Base-by-base conservation (phyloP, 2,329 filamentous ascomycete genomes). In the Trichoderma citrinoviride region DNA sequence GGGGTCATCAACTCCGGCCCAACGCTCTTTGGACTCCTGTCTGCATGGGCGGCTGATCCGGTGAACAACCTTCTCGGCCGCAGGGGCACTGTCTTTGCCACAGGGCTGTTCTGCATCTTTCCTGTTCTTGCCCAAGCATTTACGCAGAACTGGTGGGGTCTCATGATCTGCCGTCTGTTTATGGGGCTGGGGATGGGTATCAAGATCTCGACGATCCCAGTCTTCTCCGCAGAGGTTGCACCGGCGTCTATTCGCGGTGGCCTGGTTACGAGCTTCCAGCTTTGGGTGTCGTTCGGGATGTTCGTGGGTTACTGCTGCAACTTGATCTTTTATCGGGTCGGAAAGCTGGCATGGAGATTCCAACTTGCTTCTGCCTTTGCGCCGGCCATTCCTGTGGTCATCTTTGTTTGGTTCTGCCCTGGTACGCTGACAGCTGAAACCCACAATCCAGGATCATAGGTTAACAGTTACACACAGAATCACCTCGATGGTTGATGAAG, bases 261-360 rank as follows among this genome's bases (percentile, higher is more conserved):
- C 0, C 70, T 84, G 2, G 81, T 83, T 19, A 83, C 81, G 72
- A 79, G 75, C 0, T 84, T 81, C 76, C 82, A 85, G 69, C 70
- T 84, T 8, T 85, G 80, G 80, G 80, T 80, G 53, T 69, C 69
- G 21, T 64, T 72, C 71, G 85, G 85, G 41, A 89, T 90, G 68
- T 87, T 90, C 74, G 76, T 89, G n/a, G 88, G 88, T 10, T 86
- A 83, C 66, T 83, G 80, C 66, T 86, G 86, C 65, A 90, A 90
- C 71, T 78, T 90, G 40, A 83, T 83, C 6, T 85, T 89, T 55
- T 86, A 84, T 64, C 78, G 87, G 33, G 80, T 82, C 0, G 84
- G 85, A 15, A 70, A 71, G 2, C 81, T 86, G 41, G 80, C 84
- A 4, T 90, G 87, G 87, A 78, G 87, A 27, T 77, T 89, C 21